Conservation (phyloP, 2,329 filamentous ascomycete genomes). For the Cryphonectria parasitica region DNA sequence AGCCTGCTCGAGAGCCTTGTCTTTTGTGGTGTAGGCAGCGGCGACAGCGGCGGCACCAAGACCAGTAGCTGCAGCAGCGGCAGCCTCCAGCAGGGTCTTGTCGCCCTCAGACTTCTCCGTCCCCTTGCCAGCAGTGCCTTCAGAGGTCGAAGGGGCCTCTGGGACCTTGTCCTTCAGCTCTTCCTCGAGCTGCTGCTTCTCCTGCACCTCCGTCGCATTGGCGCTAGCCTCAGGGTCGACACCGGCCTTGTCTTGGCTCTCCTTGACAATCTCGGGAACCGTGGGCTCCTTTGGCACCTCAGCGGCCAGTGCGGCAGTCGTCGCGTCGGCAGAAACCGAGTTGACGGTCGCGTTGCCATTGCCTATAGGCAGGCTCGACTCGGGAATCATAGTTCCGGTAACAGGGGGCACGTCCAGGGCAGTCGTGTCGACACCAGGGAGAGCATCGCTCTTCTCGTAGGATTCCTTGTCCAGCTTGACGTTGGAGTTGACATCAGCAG, state of each 20-base stretch:
- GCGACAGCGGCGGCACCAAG: constrained; percentile 39
- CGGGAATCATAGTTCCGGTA: constrained; percentile 72
- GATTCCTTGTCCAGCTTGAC: constrained; percentile 81
- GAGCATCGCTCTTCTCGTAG: constrained; percentile 78
- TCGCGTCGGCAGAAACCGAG: constrained; percentile 58
- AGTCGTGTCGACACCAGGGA: constrained; percentile 53
- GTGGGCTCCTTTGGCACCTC: constrained; percentile 63
- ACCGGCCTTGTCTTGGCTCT: constrained; percentile 71
- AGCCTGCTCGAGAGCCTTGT: constrained; percentile 44
- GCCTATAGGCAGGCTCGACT: constrained; percentile 76
- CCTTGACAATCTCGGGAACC: constrained; percentile 68
- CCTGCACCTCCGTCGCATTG: constrained; percentile 65
- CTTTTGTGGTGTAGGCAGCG: constrained; percentile 36
- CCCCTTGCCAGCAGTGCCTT: constrained; percentile 56
- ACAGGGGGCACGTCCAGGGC: constrained; percentile 54
- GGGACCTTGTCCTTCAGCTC: constrained; percentile 72
- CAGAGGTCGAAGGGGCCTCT: constrained; percentile 60
- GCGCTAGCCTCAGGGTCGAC: constrained; percentile 70
- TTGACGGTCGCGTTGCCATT: constrained; percentile 52
- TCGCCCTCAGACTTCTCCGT: constrained; percentile 57
- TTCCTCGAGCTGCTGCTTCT: constrained; percentile 72
- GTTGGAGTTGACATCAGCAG: constrained; percentile 70
- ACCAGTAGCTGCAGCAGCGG: constrained; percentile 40
- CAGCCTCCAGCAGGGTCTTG: constrained; percentile 46
- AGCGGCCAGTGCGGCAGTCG: constrained; percentile 71